phyloP scores from a whole-genome alignment of 345 rosid species.

The Punica granatum region DNA sequence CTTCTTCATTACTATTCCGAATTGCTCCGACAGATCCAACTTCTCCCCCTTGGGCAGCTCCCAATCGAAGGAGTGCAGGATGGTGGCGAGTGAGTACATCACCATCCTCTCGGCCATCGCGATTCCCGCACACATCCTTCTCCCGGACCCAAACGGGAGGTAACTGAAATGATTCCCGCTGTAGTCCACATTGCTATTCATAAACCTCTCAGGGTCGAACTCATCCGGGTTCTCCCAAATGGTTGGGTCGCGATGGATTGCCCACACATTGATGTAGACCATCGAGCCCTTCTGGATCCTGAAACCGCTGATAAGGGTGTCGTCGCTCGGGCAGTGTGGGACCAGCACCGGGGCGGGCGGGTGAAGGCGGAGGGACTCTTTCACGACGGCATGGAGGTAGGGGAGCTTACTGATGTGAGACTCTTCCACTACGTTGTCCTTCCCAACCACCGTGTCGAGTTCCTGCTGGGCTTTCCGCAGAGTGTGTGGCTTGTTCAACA shows the following conservation, averaged over 20 bases:
- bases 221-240: slow-evolving; percentile 43
- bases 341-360: slow-evolving; percentile 43
- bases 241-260: slow-evolving; percentile 43
- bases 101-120: slow-evolving; percentile 76
- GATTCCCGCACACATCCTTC: slow-evolving; percentile 63
- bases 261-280: slow-evolving; percentile 47
- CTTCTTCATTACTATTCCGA: slow-evolving; percentile 65
- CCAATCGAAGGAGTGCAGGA: slow-evolving; percentile 78
- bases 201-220: slow-evolving; percentile 48
- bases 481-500: slow-evolving; percentile 38
- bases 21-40: slow-evolving; percentile 47
- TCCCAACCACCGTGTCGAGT: slow-evolving; percentile 42
- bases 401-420: slow-evolving; percentile 33
- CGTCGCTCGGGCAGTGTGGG: slow-evolving; percentile 41
- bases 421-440: slow-evolving; percentile 37
- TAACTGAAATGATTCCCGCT: slow-evolving; percentile 47
- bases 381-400: slow-evolving; percentile 40
- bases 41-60: slow-evolving; percentile 21
- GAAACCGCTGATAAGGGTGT: slow-evolving; percentile 31
- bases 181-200: slow-evolving; percentile 33
- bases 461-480: slow-evolving; percentile 40
- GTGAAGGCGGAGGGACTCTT: slow-evolving; percentile 48
- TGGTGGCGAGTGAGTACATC: slow-evolving; percentile 42
- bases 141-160: slow-evolving; percentile 79
- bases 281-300: slow-evolving; percentile 37